These are phyloP conservation scores for Rhynchosporium secalis DNA, from an alignment of 2,329 filamentous ascomycete genomes.

Conservation along the genomic window DNA sequence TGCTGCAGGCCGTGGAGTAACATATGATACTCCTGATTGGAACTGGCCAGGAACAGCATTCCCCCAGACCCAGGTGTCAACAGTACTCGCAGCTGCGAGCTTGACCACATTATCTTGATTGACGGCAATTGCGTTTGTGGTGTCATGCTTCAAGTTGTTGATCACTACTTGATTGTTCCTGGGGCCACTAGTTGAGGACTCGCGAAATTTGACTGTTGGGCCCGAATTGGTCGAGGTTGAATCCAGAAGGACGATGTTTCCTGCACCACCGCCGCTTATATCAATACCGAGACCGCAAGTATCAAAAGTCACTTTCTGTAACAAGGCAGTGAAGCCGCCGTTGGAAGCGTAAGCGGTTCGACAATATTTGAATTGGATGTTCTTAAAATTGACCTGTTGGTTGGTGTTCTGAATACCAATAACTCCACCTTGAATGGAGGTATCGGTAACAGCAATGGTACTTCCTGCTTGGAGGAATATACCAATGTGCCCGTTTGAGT, in stretches of 20 bases:
- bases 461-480: slow-evolving; percentile 14
- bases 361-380: slow-evolving; percentile 18
- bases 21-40: slow-evolving; percentile 6
- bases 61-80: slow-evolving; percentile 16
- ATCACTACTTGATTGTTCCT: slow-evolving; percentile 15
- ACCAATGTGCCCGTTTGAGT: slow-evolving; percentile 13
- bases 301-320: slow-evolving; percentile 15
- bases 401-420: slow-evolving; percentile 9
- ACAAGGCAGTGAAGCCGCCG: slow-evolving; percentile 14
- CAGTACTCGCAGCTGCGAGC: not conserved
- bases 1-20: slow-evolving; percentile 12
- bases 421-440: slow-evolving; percentile 4
- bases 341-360: slow-evolving; percentile 10
- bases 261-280: slow-evolving; percentile 6
- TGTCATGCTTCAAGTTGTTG: slow-evolving; percentile 16
- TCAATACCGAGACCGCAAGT: slow-evolving; percentile 12
- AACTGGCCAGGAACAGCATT: slow-evolving; percentile 16
- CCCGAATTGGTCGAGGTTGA: slow-evolving; percentile 16
- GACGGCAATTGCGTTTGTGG: slow-evolving; percentile 1
- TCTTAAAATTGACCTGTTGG: slow-evolving; percentile 19
- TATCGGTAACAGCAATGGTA: slow-evolving; percentile 15
- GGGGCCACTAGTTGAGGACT: not conserved
- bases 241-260: slow-evolving; percentile 15
- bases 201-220: slow-evolving; percentile 1
- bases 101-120: not conserved